These are phyloP conservation scores for Lichenothelia convexa DNA, from an alignment of 495 filamentous ascomycete genomes.

Conservation along the genomic window DNA sequence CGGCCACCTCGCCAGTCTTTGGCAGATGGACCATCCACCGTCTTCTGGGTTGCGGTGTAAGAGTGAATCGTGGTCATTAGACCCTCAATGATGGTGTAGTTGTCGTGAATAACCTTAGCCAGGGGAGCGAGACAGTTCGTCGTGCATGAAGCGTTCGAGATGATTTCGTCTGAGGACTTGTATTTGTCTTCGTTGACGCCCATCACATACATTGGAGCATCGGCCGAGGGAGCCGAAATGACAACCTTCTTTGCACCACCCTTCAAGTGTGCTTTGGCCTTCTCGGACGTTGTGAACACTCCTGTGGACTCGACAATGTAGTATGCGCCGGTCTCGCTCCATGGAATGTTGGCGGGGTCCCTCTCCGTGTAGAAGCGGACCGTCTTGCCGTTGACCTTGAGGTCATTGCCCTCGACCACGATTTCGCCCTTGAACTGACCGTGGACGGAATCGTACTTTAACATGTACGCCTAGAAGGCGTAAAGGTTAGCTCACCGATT, in stretches of 20 bases:
- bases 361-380: constrained; percentile 91
- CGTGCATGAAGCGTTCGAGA: constrained; percentile 99
- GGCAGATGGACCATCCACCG: constrained; percentile 86
- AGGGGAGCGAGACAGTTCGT: constrained; percentile 99
- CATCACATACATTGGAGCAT: constrained; percentile 99
- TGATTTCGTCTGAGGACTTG: constrained; percentile 70
- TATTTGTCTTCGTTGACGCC: constrained; percentile 93
- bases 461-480: constrained; percentile 72
- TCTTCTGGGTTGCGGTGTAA: constrained; percentile 99
- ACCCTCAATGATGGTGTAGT: constrained; percentile 92
- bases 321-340: constrained; percentile 70
- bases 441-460: constrained; percentile 96
- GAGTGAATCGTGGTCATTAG: constrained; percentile 99
- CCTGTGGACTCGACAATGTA: constrained; percentile 98
- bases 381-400: constrained; percentile 86
- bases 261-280: constrained; percentile 90
- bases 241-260: constrained; percentile 99
- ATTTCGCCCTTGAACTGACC: constrained; percentile 89
- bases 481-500: constrained; percentile 6
- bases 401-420: constrained; percentile 50
- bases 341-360: constrained; percentile 83
- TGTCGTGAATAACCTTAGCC: constrained; percentile 97
- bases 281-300: constrained; percentile 97
- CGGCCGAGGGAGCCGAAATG: constrained; percentile 96
- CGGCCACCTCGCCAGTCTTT: constrained; percentile 99